These are phyloP conservation scores for Ganoderma lingzhi DNA, from an alignment of 1,284 basidiomycete species.

Conservation along the genomic window DNA sequence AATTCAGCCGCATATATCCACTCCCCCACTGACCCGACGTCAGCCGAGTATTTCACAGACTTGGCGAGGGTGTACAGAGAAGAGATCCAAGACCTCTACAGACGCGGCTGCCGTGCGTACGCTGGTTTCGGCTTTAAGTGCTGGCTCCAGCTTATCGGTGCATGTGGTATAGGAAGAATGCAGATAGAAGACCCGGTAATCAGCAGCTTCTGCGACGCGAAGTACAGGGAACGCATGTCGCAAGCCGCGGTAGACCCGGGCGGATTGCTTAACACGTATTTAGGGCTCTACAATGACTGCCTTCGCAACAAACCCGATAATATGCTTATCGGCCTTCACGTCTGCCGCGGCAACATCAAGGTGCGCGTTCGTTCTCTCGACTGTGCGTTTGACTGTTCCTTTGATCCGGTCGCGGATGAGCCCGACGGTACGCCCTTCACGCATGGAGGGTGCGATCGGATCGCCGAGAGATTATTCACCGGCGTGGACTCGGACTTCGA, in stretches of 20 bases:
- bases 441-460: constrained; percentile 75
- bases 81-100: constrained; percentile 76
- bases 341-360: constrained; percentile 82
- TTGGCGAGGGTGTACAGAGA: constrained; percentile 72
- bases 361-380: constrained; percentile 36
- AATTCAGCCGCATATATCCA: neutral
- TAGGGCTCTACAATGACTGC: constrained; percentile 72
- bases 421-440: constrained; percentile 65
- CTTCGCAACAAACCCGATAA: constrained; percentile 64
- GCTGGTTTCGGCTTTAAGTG: neutral
- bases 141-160: neutral
- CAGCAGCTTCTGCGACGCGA: constrained; percentile 66
- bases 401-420: neutral
- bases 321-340: constrained; percentile 72
- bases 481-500: constrained; percentile 77
- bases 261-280: constrained; percentile 72
- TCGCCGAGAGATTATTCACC: constrained; percentile 74
- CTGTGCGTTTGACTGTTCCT: no score
- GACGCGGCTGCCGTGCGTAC: constrained; percentile 64
- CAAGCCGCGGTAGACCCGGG: constrained; percentile 64
- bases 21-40: constrained; percentile 8
- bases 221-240: constrained; percentile 65
- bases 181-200: constrained; percentile 80
- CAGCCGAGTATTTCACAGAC: constrained; percentile 75
- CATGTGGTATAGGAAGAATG: constrained; percentile 46